Evolutionary conservation across 2,329 filamentous ascomycete species (phyloP).

Genomic region (Niveomyces coronatus): DNA sequence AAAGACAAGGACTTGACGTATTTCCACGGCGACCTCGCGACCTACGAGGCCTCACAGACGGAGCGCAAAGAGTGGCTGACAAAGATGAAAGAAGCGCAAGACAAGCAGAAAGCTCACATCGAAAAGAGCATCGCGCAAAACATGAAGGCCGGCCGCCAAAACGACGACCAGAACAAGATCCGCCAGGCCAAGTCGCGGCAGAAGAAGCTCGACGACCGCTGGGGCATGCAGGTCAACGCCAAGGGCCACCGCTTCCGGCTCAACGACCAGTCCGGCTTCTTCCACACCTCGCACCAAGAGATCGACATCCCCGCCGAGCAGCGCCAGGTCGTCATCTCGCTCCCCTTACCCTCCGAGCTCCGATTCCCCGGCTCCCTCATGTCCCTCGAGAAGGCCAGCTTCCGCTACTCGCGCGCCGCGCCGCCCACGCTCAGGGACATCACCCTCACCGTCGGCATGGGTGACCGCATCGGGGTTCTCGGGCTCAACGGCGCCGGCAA

Average conservation of each 20-base stretch:
- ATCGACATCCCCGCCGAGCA: constrained; percentile 61
- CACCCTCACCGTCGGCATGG: constrained; percentile 58
- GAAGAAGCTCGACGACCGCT: constrained; percentile 74
- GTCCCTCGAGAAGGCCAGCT: constrained; percentile 58
- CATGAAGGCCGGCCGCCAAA: constrained; percentile 62
- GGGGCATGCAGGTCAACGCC: constrained; percentile 63
- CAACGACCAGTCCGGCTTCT: constrained; percentile 59
- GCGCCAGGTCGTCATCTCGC: constrained; percentile 42
- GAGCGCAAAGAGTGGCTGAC: constrained; percentile 58
- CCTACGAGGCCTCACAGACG: constrained; percentile 58
- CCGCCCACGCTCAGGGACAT: constrained; percentile 48
- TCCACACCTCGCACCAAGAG: constrained; percentile 48
- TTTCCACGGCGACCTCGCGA: constrained; percentile 64
- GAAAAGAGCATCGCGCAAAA: constrained; percentile 68
- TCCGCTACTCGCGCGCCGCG: constrained; percentile 43
- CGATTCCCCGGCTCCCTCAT: constrained; percentile 67
- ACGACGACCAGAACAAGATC: constrained; percentile 75
- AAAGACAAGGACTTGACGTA: constrained; percentile 61
- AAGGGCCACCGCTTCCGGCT: constrained; percentile 71
- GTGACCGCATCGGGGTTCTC: constrained; percentile 64
- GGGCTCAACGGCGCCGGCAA: constrained; percentile 78
- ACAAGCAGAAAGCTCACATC: constrained; percentile 71
- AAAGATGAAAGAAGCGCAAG: constrained; percentile 73
- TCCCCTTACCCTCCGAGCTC: constrained; percentile 57
- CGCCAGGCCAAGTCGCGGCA: constrained; percentile 76